Evolutionary conservation across 2,329 filamentous ascomycete genomes (phyloP), one percentile per base, ranked within the genome.

Genomic region (Botryosphaeria dothidea): DNA sequence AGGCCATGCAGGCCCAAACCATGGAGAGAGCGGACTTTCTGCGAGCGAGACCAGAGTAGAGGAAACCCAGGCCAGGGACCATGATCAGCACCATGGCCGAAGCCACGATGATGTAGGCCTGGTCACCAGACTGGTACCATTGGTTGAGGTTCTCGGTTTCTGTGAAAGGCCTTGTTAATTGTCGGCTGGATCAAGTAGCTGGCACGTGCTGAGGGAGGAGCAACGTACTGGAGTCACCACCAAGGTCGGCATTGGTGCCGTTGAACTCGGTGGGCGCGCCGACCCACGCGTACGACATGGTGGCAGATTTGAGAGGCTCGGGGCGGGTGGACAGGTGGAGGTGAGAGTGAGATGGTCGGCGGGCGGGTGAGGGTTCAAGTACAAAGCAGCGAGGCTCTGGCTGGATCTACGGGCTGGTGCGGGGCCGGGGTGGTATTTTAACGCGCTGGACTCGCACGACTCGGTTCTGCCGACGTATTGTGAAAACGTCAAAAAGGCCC

Each of bases 1-100:
- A 95, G 78, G 91, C 94, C 92, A 99, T 96, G 81, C 91, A 93
- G 15, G 94, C 93, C 92, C 93, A 98, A 74, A 99, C 95, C 84
- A 98, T 90, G 69, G 93, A 97, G 48, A 99, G 86, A 31, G 95
- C 95, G 4, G 95, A 98, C 84, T 99, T 99, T 84, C 95, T 88
- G 70, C 95, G 90, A n/a, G 95, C 94, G 70, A 98, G 90, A 70
- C 95, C 95, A 13, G 94, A 97, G 83, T 99, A 99, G 69, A 99
- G 88, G 81, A 99, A 97, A 64, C 92, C 93, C 72, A 99, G 93
- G 72, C 95, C 95, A 31, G 95, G 95, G 31, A 98, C 85, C 95
- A 98, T 99, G 80, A 97, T 82, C 82, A 98, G 81, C 69, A 98
- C 94, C 90, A 98, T 96, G 77, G 92, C 93, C 67, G 93, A 87